These are phyloP conservation scores for Schizochytrium sp. DNA, from an alignment of 108 stramenopile genomes.

Conservation along the genomic window DNA sequence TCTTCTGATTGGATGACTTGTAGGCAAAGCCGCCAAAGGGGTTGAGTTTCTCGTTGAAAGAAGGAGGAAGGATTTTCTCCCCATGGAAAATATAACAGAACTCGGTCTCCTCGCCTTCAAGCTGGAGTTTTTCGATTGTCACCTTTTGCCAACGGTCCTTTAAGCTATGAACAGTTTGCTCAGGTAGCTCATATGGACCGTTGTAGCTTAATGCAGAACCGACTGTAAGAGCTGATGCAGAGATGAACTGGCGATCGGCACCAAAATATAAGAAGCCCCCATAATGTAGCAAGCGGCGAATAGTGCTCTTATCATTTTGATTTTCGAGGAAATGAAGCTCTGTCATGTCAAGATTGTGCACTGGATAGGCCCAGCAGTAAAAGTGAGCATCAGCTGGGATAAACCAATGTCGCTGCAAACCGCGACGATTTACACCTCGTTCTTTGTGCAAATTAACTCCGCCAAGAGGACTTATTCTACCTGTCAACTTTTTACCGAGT, in stretches of 20 bases:
- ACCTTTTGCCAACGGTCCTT: not conserved
- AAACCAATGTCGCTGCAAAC: too few species aligned
- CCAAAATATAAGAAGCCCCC: slow-evolving; percentile 43
- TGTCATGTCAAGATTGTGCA: not conserved
- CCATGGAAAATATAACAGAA: not conserved
- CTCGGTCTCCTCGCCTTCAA: not conserved
- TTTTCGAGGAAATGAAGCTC: not conserved
- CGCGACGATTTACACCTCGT: too few species aligned
- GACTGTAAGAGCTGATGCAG: not conserved
- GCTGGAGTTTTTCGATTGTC: not conserved
- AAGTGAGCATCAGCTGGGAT: not conserved
- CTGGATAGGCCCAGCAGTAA: not conserved
- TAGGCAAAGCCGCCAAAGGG: not conserved
- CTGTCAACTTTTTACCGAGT: not conserved
- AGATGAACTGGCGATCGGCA: not conserved
- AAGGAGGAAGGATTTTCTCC: not conserved
- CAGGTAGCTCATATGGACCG: not conserved
- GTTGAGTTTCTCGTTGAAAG: not conserved
- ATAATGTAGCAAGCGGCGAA: not conserved
- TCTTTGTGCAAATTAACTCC: not conserved
- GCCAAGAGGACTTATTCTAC: not conserved
- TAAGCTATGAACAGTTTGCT: not conserved
- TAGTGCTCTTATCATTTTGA: not conserved
- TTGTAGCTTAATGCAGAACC: slow-evolving; percentile 1
- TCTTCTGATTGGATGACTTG: too few species aligned